A percentile compares a stretch with the other conserved stretches of the same genome.
phyloP scores from a whole-genome alignment of 331 rosid species.

The Ulmus americana region DNA sequence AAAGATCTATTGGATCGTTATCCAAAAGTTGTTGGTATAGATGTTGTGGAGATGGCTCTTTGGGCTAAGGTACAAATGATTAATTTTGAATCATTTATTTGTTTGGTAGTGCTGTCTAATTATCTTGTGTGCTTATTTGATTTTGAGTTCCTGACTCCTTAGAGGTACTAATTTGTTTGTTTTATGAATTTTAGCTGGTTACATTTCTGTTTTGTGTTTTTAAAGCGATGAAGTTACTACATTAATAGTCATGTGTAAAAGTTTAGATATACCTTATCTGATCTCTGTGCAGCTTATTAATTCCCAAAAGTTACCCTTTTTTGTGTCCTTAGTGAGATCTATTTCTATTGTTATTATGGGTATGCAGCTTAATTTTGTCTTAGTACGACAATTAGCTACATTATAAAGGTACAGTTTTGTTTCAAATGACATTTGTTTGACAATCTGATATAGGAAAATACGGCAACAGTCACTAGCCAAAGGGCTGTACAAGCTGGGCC shows the following conservation, averaged over 20 bases:
- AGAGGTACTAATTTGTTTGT: too few relatives aligned
- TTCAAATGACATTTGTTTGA: neutral
- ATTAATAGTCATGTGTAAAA: neutral
- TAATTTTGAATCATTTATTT: conserved; percentile 23
- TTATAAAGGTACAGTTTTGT: neutral
- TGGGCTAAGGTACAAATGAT: conserved; percentile 85
- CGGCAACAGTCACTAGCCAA: conserved; percentile 50
- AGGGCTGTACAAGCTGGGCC: conserved; percentile 34
- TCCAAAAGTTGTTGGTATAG: conserved; percentile 93
- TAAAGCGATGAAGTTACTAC: too few relatives aligned
- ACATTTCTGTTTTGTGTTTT: neutral
- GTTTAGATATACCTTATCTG: neutral
- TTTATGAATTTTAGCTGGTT: neutral
- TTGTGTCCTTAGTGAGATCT: neutral
- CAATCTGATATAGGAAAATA: conserved; percentile 57
- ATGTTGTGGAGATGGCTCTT: conserved; percentile 99
- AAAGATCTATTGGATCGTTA: conserved; percentile 73
- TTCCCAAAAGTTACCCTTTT: neutral
- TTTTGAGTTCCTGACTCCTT: neutral
- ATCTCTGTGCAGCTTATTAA: neutral
- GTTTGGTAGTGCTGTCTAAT: neutral
- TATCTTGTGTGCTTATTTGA: neutral
- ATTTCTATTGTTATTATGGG: neutral
- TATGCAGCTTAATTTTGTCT: neutral
- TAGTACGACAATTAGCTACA: neutral